Base-by-base conservation (phyloP, 2,329 filamentous ascomycete genomes). In the Thyridium curvatum region DNA sequence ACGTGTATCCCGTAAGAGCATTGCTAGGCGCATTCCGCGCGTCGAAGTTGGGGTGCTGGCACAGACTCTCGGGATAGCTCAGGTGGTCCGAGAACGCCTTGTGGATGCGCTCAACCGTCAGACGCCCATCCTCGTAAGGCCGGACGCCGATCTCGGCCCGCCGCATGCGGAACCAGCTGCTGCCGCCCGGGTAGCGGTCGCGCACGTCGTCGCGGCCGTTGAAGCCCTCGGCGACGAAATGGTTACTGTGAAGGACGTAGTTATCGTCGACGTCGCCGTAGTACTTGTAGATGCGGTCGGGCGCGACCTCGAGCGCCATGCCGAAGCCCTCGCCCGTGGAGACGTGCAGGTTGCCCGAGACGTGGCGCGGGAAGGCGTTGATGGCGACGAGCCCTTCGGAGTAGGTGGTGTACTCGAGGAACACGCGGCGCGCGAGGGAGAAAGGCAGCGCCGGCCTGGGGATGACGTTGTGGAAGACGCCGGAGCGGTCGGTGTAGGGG, bases 231-330 rank as follows among this genome's bases (percentile, higher is more conserved):
- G 41, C 39, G 13, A 44, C 28, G 37, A 55, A 54, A 40, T 57
- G 52, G 41, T 56, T 56, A 32, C 43, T 45, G 44, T 58, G 54
- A 17, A 54, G 32, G n/a, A 50, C n/a, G 32, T 49, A 47, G 14
- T 38, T 32, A 40, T 45, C 45, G 37, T 46, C 46, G 18, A 43
- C 32, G 10, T 12, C 30, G 17, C 43, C 41, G 28, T 48, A 36
- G 29, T 52, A 40, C 29, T 34, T 35, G 39, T 45, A 51, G 13
- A 45, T 17, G 16, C 41, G 44, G 30, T 44, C 39, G n/a, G 51
- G 52, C 12, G 48, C 47, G 9, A 51, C 32, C 40, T 58, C 55
- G 9, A 58, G 32, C 12, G 45, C 46, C n/a, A 53, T 38, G 12
- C 40, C 46, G 9, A 48, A 45, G 6, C 51, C 52, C 12, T 45